Base-by-base conservation (phyloP, 495 filamentous ascomycete genomes). In the Apiosordaria backusii region DNA sequence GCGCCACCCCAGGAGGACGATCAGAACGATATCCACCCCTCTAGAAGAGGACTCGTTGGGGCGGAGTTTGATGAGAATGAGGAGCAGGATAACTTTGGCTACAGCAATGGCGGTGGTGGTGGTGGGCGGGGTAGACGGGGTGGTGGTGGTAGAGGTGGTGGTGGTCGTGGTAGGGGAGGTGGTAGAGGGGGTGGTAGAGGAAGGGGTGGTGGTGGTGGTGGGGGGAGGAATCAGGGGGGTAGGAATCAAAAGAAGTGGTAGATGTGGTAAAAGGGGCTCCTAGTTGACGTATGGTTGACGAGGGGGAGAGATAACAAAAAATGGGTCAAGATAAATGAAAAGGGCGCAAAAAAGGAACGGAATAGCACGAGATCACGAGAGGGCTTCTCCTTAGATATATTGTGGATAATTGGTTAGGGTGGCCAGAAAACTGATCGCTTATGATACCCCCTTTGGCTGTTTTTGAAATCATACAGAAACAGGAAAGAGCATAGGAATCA, bases 1-100 rank as follows among this genome's bases (percentile, higher is more conserved):
- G 29, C 29, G 5, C 27, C 27, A 3, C 4, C 27, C 27, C 27
- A 29, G 27, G 35, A 45, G 35, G 55, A 70, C 35, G 71, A 70
- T 62, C 64, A 63, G 52, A 60, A 68, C 26, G 50, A 61, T 62
- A 71, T 73, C 65, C 71, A 77, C 70, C 70, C 75, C 66, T 74
- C 72, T 68, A 64, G 76, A 10, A 66, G 72, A 15, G 70, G 35
- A 10, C 45, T 58, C 9, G 52, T 55, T n/a, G 52, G 52, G 35
- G 35, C 23, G 13, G 57, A 63, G 55, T 50, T n/a, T 21, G 52
- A 25, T 6, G 60, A 66, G 27, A 27, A 59, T 9, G 64, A 69
- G 58, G 50, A 50, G 16, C 15, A 63, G 50, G 58, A 63, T 35
- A 57, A 69, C 35, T 65, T 54, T 16, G 58, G 50, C 61, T 64